Conservation (phyloP, 2,329 filamentous ascomycete genomes). For the Arthrobotrys musiformis region DNA sequence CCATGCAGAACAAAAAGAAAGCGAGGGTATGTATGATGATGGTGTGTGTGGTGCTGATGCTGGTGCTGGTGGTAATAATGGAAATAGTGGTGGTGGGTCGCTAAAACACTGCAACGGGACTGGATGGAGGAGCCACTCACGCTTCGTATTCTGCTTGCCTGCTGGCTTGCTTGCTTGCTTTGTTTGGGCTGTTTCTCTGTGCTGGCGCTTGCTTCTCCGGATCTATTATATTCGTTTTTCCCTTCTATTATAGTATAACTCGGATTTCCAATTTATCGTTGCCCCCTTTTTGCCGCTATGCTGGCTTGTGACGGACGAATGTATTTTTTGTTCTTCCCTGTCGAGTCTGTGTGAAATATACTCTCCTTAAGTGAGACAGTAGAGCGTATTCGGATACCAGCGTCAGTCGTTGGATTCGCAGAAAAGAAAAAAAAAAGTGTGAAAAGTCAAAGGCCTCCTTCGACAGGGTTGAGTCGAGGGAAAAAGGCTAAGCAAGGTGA, state of each 20-base stretch:
- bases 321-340: constrained; percentile 2
- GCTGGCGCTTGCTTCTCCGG: constrained; percentile 3
- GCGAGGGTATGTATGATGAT: constrained; percentile 6
- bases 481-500: constrained; percentile 30
- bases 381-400: constrained; percentile 32
- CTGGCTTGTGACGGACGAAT: not conserved
- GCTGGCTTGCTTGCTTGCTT: constrained; percentile 11
- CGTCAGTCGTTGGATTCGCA: constrained; percentile 21
- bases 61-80: too few species aligned
- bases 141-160: constrained; percentile 39
- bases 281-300: not conserved
- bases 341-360: constrained; percentile 32
- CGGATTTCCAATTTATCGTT: constrained; percentile 3
- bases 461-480: constrained; percentile 36
- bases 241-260: not conserved
- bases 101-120: constrained; percentile 23
- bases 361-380: constrained; percentile 28
- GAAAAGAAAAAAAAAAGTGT: not conserved
- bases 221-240: not conserved
- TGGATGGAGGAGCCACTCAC: constrained; percentile 40
- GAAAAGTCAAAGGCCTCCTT: constrained; percentile 16
- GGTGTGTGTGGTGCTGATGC: too few species aligned
- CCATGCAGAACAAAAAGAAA: constrained; percentile 32
- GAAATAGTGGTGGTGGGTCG: constrained; percentile 23
- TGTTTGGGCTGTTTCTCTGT: constrained; percentile 25